These are phyloP conservation scores for Wickerhamomyces sp. DNA, from an alignment of 1,139 yeast genomes.

Conservation along the genomic window DNA sequence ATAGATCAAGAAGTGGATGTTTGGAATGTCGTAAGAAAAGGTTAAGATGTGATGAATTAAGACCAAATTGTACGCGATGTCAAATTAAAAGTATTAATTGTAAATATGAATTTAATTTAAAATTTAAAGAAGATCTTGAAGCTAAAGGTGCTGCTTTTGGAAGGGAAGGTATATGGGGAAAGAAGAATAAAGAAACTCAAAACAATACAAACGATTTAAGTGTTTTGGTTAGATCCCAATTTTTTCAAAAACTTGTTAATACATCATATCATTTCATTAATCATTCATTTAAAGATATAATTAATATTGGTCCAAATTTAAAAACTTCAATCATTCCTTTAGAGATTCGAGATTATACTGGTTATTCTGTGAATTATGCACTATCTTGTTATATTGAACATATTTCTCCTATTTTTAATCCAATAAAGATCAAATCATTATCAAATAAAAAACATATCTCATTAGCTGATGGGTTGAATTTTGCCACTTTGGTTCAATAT, in stretches of 20 bases:
- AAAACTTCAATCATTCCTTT: not conserved
- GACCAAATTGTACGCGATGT: conserved; percentile 8
- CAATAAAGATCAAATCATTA: conserved; percentile 1
- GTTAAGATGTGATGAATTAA: conserved; percentile 5
- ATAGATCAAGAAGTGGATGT: conserved; percentile 8
- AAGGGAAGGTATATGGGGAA: conserved; percentile 11
- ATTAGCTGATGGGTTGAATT: not conserved
- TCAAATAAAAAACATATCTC: not conserved
- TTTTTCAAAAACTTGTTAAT: not conserved
- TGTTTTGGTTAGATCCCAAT: not conserved
- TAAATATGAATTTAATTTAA: conserved; percentile 3
- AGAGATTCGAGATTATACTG: not conserved
- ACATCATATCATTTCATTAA: conserved; percentile 4
- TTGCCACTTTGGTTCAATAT: conserved; percentile 5
- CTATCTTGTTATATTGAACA: conserved; percentile 5
- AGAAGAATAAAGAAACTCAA: not conserved
- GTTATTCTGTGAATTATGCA: conserved; percentile 4
- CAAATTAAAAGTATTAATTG: conserved; percentile 1
- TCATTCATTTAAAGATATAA: not conserved
- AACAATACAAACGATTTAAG: conserved; percentile 2
- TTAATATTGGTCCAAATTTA: not conserved
- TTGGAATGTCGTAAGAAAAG: conserved; percentile 5
- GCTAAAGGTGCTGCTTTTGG: conserved; percentile 8
- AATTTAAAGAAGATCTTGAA: conserved; percentile 9
- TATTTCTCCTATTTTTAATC: conserved; percentile 10